Evolutionary conservation across 1,139 yeast genomes (phyloP).

Genomic region (Scheffersomyces parashehatae): DNA sequence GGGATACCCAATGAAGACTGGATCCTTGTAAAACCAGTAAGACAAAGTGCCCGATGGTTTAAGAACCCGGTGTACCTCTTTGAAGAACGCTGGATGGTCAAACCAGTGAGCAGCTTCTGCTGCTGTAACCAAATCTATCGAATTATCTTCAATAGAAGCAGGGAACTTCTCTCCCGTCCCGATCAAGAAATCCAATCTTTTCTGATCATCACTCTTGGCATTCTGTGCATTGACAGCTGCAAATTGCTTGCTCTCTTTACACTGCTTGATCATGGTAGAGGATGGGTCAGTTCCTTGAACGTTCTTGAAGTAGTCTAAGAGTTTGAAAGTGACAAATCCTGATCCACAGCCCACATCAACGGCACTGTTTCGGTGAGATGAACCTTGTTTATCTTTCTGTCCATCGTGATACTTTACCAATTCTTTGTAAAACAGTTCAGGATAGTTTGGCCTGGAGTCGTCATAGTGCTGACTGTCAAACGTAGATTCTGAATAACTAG

Average conservation of each 20-base stretch:
- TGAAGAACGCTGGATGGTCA: constrained; percentile 53
- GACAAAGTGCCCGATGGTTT: constrained; percentile 66
- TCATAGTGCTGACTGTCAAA: constrained; percentile 40
- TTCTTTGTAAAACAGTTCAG: constrained; percentile 31
- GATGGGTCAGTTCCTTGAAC: constrained; percentile 74
- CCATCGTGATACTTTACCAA: constrained; percentile 29
- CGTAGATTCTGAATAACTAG: constrained; percentile 36
- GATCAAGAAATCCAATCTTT: constrained; percentile 3
- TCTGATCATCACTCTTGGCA: background rate
- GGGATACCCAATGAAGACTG: constrained; percentile 46
- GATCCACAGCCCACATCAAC: constrained; percentile 87
- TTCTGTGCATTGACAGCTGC: constrained; percentile 8
- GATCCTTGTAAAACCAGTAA: constrained; percentile 80
- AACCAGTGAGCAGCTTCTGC: constrained; percentile 88
- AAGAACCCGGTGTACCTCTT: constrained; percentile 49
- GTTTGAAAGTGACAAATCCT: constrained; percentile 69
- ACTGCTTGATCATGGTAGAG: constrained; percentile 57
- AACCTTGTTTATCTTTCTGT: constrained; percentile 12
- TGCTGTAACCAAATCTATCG: constrained; percentile 64
- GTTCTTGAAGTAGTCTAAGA: constrained; percentile 43
- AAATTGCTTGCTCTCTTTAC: constrained; percentile 21
- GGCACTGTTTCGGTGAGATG: constrained; percentile 27
- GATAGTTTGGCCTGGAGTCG: constrained; percentile 40
- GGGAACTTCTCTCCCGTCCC: constrained; percentile 16
- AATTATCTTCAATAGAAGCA: constrained; percentile 20